Conservation (phyloP, 352 stramenopile species). For the Plasmopara viticola region DNA sequence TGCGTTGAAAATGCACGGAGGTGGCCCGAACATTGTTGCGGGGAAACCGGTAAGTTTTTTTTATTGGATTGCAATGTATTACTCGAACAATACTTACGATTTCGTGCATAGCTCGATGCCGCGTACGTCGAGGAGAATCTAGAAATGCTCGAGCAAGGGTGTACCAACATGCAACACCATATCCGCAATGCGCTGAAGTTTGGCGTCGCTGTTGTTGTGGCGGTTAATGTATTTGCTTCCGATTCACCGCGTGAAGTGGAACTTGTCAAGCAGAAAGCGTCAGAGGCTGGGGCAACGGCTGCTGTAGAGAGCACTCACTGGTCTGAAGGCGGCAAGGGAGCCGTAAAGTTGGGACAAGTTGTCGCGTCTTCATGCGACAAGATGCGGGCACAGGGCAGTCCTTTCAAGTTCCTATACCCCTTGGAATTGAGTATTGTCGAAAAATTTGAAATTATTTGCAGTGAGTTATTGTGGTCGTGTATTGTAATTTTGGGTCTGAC, state of each 20-base stretch:
- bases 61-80: neutral
- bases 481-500: conserved; percentile 5
- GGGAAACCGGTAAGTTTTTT: conserved; percentile 80
- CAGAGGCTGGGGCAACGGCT: conserved; percentile 92
- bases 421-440: conserved; percentile 87
- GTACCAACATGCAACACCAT: conserved; percentile 93
- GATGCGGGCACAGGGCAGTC: conserved; percentile 62
- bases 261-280: conserved; percentile 84
- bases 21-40: conserved; percentile 92
- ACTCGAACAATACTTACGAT: neutral
- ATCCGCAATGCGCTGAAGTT: conserved; percentile 95
- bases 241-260: conserved; percentile 88
- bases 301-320: conserved; percentile 93
- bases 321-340: conserved; percentile 74
- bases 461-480: conserved; percentile 64
- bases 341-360: conserved; percentile 87
- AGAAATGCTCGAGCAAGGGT: conserved; percentile 89
- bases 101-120: conserved; percentile 38
- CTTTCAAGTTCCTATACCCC: conserved; percentile 96
- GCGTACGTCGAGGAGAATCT: conserved; percentile 96
- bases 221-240: conserved; percentile 82
- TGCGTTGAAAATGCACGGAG: conserved; percentile 98
- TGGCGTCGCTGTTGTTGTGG: conserved; percentile 94
- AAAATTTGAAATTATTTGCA: conserved; percentile 95
- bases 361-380: conserved; percentile 88